A percentile compares a stretch with the other conserved stretches of the same genome.
These are phyloP conservation scores for Alternaria incomplexa DNA, from an alignment of 2,329 filamentous ascomycete genomes.

Conservation along the genomic window DNA sequence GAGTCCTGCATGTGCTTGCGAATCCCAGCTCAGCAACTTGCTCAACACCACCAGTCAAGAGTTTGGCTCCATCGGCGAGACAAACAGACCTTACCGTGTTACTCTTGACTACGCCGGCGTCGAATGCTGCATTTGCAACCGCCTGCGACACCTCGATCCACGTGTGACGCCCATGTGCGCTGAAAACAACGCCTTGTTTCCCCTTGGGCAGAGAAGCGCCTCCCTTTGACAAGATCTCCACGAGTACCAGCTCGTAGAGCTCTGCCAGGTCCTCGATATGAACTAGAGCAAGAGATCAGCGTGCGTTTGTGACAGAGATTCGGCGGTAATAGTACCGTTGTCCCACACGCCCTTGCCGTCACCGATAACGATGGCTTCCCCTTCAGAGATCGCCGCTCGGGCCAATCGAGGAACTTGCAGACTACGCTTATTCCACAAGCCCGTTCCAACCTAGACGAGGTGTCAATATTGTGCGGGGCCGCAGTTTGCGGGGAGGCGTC, in stretches of 20 bases:
- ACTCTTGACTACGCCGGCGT: not conserved
- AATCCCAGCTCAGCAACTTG: not conserved
- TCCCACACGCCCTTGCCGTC: constrained; percentile 1
- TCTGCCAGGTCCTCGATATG: constrained; percentile 2
- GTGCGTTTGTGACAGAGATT: not conserved
- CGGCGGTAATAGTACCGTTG: not conserved
- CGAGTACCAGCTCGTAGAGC: not conserved
- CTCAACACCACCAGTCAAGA: not conserved
- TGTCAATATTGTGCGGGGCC: not conserved
- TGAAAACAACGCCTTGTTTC: not conserved
- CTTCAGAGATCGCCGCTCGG: constrained; percentile 1
- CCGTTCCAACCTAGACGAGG: not conserved
- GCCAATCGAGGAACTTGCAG: constrained; percentile 1
- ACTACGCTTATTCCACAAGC: constrained; percentile 3
- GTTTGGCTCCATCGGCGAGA: not conserved
- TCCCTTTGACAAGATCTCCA: not conserved
- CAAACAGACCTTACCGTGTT: not conserved
- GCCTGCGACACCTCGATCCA: not conserved
- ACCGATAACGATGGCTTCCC: not conserved
- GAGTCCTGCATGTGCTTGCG: not conserved
- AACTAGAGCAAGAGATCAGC: not conserved
- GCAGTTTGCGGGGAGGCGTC: not conserved
- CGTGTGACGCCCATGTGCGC: not conserved
- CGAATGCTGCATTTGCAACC: not conserved
- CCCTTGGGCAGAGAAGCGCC: constrained; percentile 1